phyloP scores from a whole-genome alignment of 495 filamentous ascomycete genomes.

The Alectoria sarmentosa region DNA sequence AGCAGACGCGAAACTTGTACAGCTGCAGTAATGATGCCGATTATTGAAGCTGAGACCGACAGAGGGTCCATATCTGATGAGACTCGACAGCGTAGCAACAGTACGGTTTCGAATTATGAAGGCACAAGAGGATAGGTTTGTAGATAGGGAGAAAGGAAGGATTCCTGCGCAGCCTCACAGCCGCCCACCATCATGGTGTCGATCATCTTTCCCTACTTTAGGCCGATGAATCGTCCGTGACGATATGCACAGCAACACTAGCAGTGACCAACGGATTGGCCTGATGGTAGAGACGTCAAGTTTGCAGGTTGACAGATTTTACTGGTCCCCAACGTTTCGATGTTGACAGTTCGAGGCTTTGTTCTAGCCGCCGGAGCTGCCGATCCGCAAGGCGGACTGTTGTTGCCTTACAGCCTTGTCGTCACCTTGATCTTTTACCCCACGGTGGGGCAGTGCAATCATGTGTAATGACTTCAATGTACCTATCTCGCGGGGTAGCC shows the following conservation, averaged over 20 bases:
- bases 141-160: not conserved
- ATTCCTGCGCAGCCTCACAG: not conserved
- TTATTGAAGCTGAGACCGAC: constrained; percentile 23
- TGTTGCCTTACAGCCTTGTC: constrained; percentile 13
- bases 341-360: not conserved
- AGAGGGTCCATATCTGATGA: constrained; percentile 23
- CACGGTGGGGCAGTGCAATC: not conserved
- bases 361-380: not conserved
- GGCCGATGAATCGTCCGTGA: not conserved
- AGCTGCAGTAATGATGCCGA: constrained; percentile 23
- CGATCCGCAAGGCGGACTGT: not conserved
- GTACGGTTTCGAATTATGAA: not conserved
- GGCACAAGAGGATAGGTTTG: not conserved
- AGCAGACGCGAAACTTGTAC: constrained; percentile 20
- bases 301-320: not conserved
- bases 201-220: not conserved
- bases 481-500: not conserved
- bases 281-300: not conserved
- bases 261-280: not conserved
- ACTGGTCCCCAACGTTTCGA: not conserved
- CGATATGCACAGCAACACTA: not conserved
- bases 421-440: not conserved
- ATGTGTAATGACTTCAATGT: not conserved
- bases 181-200: not conserved
- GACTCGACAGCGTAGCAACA: not conserved